These are phyloP conservation scores for Neopestalotiopsis sp. DNA, from an alignment of 2,329 filamentous ascomycete genomes.

Conservation along the genomic window DNA sequence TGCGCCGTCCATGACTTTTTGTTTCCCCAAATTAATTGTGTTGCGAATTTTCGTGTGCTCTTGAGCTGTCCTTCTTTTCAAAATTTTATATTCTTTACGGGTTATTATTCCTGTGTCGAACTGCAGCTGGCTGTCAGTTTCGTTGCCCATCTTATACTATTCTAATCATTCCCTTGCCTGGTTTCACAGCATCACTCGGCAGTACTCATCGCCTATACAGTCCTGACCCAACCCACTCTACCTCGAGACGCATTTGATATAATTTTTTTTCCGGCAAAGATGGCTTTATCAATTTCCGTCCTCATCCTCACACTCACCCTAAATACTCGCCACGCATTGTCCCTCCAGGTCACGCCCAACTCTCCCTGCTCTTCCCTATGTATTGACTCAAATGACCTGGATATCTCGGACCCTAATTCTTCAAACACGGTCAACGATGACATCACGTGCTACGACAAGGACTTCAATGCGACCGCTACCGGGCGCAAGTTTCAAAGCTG, in stretches of 20 bases:
- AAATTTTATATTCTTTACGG: slow-evolving; percentile 23
- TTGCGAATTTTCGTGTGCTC: neutral
- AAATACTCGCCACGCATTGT: slow-evolving; percentile 25
- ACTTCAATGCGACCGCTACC: slow-evolving; percentile 41
- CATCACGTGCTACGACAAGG: slow-evolving; percentile 53
- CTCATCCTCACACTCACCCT: slow-evolving; percentile 28
- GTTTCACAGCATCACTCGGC: too few relatives aligned
- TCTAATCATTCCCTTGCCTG: neutral
- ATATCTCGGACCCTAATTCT: slow-evolving; percentile 51
- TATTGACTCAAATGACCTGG: slow-evolving; percentile 45
- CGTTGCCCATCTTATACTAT: slow-evolving; percentile 20
- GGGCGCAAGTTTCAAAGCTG: slow-evolving; percentile 56
- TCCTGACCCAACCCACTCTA: neutral
- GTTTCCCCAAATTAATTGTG: neutral
- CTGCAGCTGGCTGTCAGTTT: slow-evolving; percentile 37
- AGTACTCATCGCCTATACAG: neutral
- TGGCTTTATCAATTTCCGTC: slow-evolving; percentile 31
- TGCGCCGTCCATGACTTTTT: neutral
- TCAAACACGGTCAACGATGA: slow-evolving; percentile 51
- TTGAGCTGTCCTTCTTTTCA: slow-evolving; percentile 20
- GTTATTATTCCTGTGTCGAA: slow-evolving; percentile 18
- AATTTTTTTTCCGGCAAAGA: slow-evolving; percentile 27
- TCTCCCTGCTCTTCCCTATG: slow-evolving; percentile 61
- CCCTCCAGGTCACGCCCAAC: slow-evolving; percentile 57
- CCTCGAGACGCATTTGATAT: neutral